Base-by-base conservation (phyloP, 73 alveolate species). In the Paramecium tetraurelia region DNA sequence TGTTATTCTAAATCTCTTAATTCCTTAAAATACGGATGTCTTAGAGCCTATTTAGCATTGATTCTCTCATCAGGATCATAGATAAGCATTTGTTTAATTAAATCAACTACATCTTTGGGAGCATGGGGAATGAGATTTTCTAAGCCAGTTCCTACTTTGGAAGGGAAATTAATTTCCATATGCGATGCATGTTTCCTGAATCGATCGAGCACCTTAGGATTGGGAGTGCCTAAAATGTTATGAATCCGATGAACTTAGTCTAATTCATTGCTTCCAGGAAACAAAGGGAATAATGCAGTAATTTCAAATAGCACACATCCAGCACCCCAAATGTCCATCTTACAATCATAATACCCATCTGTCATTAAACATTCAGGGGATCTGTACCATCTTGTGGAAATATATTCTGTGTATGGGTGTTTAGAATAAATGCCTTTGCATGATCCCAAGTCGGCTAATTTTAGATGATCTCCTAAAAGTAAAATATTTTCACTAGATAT, bases 311-410 rank as follows among this genome's bases (percentile, higher is more conserved):
- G 57, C 18, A 97, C 99, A 92, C 99, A 97, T 22, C 99, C 99
- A 1, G 93, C 97, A 10, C 99, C 99, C 99, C 99, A 97, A 85
- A 97, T 87, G 92, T 97, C 99, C 99, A 97, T 97, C 92, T 97
- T 97, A 85, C 95, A 93, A 43, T 93, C 97, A 95, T 97, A 97
- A 92, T 95, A 96, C 24, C 99, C 99, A 93, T 96, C 98, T 71
- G 99, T 97, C 95, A 97, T 77, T 29, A 93, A 38, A 35, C 95
- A 89, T 93, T 96, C 98, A 12, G 96, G 96, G 2, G 98, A 95
- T 35, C 99, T 86, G 75, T 97, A 97, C 98, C 98, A 95, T 71
- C 98, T 93, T 22, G 99, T 92, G 14, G 96, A 88, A 10, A 98
- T 97, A 89, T 97, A 98, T 90, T 97, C 99, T 11, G 99, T 97